A percentile compares a stretch with the other conserved stretches of the same genome.
These are phyloP conservation scores for Zychaea mexicana DNA, from an alignment of 371 early-diverging fungal species.

Conservation along the genomic window DNA sequence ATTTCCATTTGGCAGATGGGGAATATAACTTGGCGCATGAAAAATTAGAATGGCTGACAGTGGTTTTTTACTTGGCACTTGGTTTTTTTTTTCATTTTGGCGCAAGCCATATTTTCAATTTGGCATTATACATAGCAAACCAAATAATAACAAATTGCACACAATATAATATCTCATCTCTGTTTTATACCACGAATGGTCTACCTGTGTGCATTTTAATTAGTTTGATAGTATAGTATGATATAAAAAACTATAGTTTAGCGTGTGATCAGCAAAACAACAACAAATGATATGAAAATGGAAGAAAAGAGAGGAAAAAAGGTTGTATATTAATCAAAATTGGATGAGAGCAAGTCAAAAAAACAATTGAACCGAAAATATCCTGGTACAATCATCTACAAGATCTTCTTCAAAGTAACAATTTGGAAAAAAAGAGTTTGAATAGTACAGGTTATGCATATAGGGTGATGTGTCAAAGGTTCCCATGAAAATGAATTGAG, in stretches of 20 bases:
- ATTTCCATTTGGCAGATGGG: slow-evolving; percentile 1
- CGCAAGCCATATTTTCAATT: not conserved
- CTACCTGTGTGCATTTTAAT: not conserved
- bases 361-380: not conserved
- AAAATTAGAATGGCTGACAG: not conserved
- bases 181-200: not conserved
- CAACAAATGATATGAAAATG: not conserved
- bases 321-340: not conserved
- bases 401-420: not conserved
- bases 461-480: not conserved
- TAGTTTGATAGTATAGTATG: not conserved
- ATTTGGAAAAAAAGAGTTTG: not conserved
- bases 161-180: not conserved
- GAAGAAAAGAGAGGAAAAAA: not conserved
- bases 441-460: not conserved
- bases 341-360: not conserved
- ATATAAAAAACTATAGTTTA: not conserved
- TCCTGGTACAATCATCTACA: not conserved
- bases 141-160: not conserved
- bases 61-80: not conserved
- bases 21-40: not conserved
- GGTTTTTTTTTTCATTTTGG: not conserved
- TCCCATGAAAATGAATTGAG: not conserved
- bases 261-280: not conserved
- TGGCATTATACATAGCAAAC: not conserved